Percentiles rank a stretch among this genome's conserved stretches.
These are phyloP conservation scores for Vachellia pachyceras DNA, from an alignment of 306 rosid genomes.

Conservation along the genomic window DNA sequence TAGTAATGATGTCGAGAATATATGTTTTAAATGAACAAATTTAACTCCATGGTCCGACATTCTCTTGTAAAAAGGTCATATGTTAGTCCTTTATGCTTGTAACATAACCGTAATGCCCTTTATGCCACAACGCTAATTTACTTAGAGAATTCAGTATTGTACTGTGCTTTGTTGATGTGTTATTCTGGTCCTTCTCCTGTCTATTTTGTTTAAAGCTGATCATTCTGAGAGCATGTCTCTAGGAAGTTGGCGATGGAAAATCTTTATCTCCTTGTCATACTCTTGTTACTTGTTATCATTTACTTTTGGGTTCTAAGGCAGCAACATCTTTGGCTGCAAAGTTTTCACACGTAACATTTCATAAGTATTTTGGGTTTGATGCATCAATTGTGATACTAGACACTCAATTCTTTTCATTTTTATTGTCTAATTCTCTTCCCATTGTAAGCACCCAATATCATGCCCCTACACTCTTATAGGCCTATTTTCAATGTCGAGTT, in stretches of 20 bases:
- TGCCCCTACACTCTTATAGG: background rate
- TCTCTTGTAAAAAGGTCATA: background rate
- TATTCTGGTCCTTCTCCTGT: background rate
- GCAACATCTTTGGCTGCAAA: background rate
- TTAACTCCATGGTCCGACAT: background rate
- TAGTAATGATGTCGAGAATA: background rate
- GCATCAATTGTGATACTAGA: conserved; percentile 1
- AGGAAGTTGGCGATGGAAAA: background rate
- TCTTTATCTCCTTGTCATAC: conserved; percentile 13
- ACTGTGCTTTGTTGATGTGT: background rate
- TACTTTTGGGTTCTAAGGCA: conserved; percentile 20
- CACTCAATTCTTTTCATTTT: background rate
- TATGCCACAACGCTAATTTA: background rate
- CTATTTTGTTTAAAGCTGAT: background rate
- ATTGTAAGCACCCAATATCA: background rate
- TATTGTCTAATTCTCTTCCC: conserved; percentile 8
- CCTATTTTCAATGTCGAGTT: too few relatives aligned
- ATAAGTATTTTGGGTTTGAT: background rate
- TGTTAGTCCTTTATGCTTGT: background rate
- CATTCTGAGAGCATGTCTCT: background rate
- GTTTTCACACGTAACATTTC: background rate
- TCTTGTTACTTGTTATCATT: conserved; percentile 1
- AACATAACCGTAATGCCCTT: background rate
- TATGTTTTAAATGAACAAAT: background rate
- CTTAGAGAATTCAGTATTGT: conserved; percentile 26